Percentiles rank a stretch among this genome's conserved stretches.
Evolutionary conservation across 371 early-diverging fungal species (phyloP).

Genomic region (Lichtheimia ramosa): DNA sequence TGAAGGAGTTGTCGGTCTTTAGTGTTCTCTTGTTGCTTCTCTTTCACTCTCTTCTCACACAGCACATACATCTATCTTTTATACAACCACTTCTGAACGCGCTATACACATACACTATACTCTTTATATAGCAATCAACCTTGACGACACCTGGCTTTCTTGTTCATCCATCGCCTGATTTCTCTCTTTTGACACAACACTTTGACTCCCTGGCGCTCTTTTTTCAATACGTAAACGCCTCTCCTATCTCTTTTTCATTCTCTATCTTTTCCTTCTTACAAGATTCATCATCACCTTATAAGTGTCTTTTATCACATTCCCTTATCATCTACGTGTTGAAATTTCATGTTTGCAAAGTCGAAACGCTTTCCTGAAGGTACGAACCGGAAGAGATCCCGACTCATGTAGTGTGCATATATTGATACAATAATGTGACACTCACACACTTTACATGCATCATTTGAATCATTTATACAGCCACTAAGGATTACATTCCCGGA

Average conservation of each 20-base stretch:
- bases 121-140: no score
- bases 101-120: no score
- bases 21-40: slow-evolving; percentile 5
- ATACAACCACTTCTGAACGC: no score
- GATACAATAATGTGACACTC: not conserved
- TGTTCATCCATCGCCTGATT: no score
- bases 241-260: not conserved
- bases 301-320: not conserved
- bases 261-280: slow-evolving; percentile 5
- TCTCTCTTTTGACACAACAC: no score
- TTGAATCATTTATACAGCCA: slow-evolving; percentile 12
- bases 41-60: not conserved
- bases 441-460: not conserved
- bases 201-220: slow-evolving; percentile 2
- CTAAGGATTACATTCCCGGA: slow-evolving; percentile 42
- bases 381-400: not conserved
- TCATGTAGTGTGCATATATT: not conserved
- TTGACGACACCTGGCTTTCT: no score
- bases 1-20: slow-evolving; percentile 5
- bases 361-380: slow-evolving; percentile 44
- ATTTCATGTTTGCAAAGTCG: slow-evolving; percentile 41
- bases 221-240: not conserved
- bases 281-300: not conserved
- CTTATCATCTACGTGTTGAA: not conserved
- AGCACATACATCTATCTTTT: no score